phyloP scores from a whole-genome alignment of 768 basidiomycete genomes.

The Mycena belliarum region DNA sequence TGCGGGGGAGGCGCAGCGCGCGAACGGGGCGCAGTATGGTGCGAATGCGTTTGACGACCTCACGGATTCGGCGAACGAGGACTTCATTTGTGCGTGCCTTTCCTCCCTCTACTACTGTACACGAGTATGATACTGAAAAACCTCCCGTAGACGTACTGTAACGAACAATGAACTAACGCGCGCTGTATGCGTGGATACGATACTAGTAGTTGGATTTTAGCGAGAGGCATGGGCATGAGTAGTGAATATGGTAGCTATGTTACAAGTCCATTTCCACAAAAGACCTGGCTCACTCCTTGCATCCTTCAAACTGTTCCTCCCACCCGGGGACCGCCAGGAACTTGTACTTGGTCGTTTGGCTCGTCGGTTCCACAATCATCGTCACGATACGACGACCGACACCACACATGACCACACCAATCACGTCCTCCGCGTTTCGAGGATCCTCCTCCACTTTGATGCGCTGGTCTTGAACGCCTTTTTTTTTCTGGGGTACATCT shows the following conservation, averaged over 20 bases:
- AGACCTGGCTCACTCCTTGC: too few relatives aligned
- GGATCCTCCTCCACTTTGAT: too few relatives aligned
- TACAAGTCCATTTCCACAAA: too few relatives aligned
- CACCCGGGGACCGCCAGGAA: neutral
- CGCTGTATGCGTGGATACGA: too few relatives aligned
- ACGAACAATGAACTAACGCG: neutral
- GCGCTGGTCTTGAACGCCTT: too few relatives aligned
- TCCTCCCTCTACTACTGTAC: neutral
- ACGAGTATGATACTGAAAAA: too few relatives aligned
- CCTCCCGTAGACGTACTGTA: conserved; percentile 14
- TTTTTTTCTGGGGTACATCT: too few relatives aligned
- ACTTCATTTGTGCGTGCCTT: conserved; percentile 16
- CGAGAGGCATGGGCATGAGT: too few relatives aligned
- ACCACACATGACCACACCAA: neutral
- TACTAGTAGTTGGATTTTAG: too few relatives aligned
- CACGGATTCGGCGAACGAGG: conserved; percentile 19
- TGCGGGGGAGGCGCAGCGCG: conserved; percentile 16
- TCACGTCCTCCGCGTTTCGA: neutral
- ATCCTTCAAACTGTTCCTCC: neutral
- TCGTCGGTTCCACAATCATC: neutral
- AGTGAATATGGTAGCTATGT: too few relatives aligned
- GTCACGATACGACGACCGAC: conserved; percentile 4
- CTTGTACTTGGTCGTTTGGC: neutral
- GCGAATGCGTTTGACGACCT: conserved; percentile 21
- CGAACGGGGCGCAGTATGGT: conserved; percentile 14